Percentiles rank a stretch among this genome's conserved stretches.
These are phyloP conservation scores for Arthrinium phaeospermum DNA, from an alignment of 2,329 filamentous ascomycete species.

Conservation along the genomic window DNA sequence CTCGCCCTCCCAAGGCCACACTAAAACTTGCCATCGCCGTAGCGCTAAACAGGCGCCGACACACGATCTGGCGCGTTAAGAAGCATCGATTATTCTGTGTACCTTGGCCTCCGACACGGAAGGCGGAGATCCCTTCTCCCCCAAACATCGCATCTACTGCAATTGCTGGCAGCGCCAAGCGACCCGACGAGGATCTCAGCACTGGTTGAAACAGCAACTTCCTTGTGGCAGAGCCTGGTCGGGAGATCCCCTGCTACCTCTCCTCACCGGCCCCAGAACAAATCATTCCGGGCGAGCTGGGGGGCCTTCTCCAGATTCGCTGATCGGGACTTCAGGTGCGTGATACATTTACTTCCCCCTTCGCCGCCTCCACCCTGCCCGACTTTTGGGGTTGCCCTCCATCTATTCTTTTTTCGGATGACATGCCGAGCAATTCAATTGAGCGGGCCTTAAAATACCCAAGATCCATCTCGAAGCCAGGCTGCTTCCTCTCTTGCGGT, in stretches of 20 bases:
- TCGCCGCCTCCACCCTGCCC: conserved; percentile 4
- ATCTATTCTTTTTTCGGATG: conserved; percentile 10
- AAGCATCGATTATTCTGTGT: background rate
- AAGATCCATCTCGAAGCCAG: background rate
- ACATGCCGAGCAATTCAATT: background rate
- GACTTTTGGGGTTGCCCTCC: background rate
- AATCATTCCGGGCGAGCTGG: conserved; percentile 1
- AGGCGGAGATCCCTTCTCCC: background rate
- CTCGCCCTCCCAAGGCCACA: background rate
- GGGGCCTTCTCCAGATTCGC: conserved; percentile 8
- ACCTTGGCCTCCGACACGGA: conserved; percentile 16
- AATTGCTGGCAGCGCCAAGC: background rate
- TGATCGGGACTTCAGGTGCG: background rate
- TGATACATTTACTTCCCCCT: conserved; percentile 13
- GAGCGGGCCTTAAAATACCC: background rate
- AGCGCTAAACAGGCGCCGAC: conserved; percentile 11
- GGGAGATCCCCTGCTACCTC: background rate
- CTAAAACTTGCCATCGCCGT: background rate
- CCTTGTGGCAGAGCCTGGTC: conserved; percentile 1
- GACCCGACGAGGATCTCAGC: conserved; percentile 1
- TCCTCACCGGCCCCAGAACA: conserved; percentile 11
- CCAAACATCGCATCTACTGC: conserved; percentile 7
- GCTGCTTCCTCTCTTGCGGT: background rate
- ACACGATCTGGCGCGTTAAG: conserved; percentile 9
- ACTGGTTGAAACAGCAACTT: conserved; percentile 16